Conservation (phyloP, 2,329 filamentous ascomycete species). For the Rhinocladiella mackenziei region DNA sequence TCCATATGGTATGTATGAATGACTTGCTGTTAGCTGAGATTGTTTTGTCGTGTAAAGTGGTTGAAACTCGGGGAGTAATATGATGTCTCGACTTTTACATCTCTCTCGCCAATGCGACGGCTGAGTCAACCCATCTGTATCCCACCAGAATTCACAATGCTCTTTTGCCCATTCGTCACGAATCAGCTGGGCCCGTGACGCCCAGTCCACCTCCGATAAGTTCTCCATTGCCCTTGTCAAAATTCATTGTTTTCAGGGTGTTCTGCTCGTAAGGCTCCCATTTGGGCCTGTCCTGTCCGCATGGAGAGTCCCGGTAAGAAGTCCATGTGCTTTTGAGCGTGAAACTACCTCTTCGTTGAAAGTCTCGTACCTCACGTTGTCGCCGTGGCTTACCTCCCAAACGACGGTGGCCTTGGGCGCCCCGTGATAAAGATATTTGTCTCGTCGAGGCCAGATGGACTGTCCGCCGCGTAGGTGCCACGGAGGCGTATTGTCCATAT, state of each 20-base stretch:
- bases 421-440: conserved; percentile 52
- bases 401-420: conserved; percentile 45
- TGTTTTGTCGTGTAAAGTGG: no score
- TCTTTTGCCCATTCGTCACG: conserved; percentile 27
- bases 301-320: conserved; percentile 44
- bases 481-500: conserved; percentile 50
- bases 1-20: no score
- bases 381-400: conserved; percentile 47
- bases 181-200: conserved; percentile 40
- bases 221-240: conserved; percentile 50
- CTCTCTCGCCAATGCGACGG: no score
- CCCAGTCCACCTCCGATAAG: conserved; percentile 41
- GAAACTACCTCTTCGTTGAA: conserved; percentile 37
- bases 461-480: conserved; percentile 48
- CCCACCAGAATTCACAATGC: conserved; percentile 2
- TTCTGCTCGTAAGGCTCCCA: conserved; percentile 37
- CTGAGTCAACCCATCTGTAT: neutral
- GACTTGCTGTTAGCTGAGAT: no score
- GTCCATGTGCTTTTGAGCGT: conserved; percentile 40
- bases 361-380: conserved; percentile 49
- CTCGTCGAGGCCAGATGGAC: conserved; percentile 30
- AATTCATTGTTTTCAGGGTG: conserved; percentile 39
- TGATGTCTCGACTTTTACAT: no score
- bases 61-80: no score
- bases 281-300: conserved; percentile 33